Conservation (phyloP, 805 yeast species). For the Tetrapisispora taiwanensis region DNA sequence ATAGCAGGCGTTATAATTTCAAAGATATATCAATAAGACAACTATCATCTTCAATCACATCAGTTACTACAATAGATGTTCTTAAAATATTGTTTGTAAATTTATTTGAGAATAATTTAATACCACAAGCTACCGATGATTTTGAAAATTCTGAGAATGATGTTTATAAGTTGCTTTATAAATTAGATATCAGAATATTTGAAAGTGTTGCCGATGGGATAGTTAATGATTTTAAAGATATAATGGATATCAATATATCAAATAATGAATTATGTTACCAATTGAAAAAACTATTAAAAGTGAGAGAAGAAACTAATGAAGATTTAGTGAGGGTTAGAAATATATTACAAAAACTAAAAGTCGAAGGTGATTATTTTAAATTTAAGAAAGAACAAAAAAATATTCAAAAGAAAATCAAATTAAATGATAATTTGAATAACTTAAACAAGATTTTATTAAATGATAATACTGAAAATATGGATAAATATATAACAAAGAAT, state of each 20-base stretch:
- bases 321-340: constrained; percentile 11
- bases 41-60: constrained; percentile 17
- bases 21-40: constrained; percentile 2
- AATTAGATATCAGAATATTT: constrained; percentile 22
- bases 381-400: constrained; percentile 9
- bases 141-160: constrained; percentile 10
- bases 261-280: constrained; percentile 24
- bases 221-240: constrained; percentile 20
- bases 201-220: constrained; percentile 12
- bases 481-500: background rate
- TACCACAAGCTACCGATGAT: constrained; percentile 19
- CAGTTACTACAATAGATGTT: constrained; percentile 20
- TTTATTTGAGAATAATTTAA: constrained; percentile 16
- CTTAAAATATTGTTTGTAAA: constrained; percentile 13
- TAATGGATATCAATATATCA: constrained; percentile 24
- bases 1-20: background rate
- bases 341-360: constrained; percentile 8
- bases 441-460: constrained; percentile 6
- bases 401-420: constrained; percentile 8
- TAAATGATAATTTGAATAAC: constrained; percentile 10
- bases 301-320: constrained; percentile 11
- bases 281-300: constrained; percentile 11
- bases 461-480: background rate
- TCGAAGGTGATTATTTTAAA: constrained; percentile 12
- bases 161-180: constrained; percentile 14